Evolutionary conservation across 73 alveolate genomes (phyloP).

Genomic region (Diophrys appendiculata): DNA sequence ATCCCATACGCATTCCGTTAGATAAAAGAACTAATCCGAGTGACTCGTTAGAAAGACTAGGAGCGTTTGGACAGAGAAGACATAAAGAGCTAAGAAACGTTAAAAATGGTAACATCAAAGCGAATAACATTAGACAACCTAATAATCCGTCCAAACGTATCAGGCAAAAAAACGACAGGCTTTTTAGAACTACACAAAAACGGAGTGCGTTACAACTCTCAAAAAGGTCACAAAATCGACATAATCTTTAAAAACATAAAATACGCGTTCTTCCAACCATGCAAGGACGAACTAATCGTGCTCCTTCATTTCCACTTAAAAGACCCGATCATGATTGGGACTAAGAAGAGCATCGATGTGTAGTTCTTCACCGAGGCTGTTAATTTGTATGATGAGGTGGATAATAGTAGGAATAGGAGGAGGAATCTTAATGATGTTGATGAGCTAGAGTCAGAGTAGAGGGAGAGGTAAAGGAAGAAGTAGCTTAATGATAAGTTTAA

Average conservation of each 20-base stretch:
- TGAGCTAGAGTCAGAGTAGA: constrained; percentile 94
- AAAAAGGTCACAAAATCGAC: constrained; percentile 85
- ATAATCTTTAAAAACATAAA: constrained; percentile 84
- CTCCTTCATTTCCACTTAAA: constrained; percentile 91
- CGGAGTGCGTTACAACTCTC: constrained; percentile 89
- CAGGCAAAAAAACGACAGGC: constrained; percentile 87
- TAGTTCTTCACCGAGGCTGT: constrained; percentile 95
- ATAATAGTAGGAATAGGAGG: constrained; percentile 75
- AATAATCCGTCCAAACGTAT: constrained; percentile 82
- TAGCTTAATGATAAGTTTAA: constrained; percentile 82
- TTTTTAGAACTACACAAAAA: constrained; percentile 88
- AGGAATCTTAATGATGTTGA: constrained; percentile 86
- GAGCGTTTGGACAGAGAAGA: constrained; percentile 81
- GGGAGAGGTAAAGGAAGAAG: constrained; percentile 79
- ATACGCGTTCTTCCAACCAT: constrained; percentile 92
- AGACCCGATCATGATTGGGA: constrained; percentile 85
- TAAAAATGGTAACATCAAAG: constrained; percentile 71
- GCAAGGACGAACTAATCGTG: constrained; percentile 91
- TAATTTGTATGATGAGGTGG: constrained; percentile 90
- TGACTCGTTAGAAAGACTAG: constrained; percentile 77
- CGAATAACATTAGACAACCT: constrained; percentile 77
- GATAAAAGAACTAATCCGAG: constrained; percentile 85
- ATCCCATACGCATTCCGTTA: constrained; percentile 56
- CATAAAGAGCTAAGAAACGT: constrained; percentile 71
- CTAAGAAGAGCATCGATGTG: constrained; percentile 82